These are phyloP conservation scores for Amphicarpaea edgeworthii DNA, from an alignment of 306 rosid genomes.

Conservation along the genomic window DNA sequence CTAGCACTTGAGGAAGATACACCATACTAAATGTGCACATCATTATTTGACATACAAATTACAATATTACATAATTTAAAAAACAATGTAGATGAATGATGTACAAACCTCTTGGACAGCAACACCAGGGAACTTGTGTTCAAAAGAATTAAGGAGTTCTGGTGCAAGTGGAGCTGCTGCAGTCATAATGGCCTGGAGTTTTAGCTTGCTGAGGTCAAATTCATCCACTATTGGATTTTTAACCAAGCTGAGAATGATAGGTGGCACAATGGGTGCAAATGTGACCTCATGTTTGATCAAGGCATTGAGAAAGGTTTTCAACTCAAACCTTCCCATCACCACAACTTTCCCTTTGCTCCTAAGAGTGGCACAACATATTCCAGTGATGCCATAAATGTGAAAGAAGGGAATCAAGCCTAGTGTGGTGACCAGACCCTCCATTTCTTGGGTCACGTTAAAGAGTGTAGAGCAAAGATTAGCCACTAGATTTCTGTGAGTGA, in stretches of 20 bases:
- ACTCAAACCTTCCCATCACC: conserved; percentile 85
- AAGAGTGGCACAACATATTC: conserved; percentile 90
- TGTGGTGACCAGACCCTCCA: conserved; percentile 78
- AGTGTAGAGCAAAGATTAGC: conserved; percentile 92
- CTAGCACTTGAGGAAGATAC: background rate
- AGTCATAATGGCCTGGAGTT: conserved; percentile 84
- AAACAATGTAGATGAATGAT: background rate
- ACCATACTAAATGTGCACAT: background rate
- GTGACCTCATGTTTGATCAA: conserved; percentile 78
- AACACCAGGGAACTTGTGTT: conserved; percentile 83
- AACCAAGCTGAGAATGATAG: conserved; percentile 80
- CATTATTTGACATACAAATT: conserved; percentile 2
- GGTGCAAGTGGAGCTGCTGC: conserved; percentile 99
- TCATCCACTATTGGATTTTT: conserved; percentile 84
- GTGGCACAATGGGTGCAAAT: conserved; percentile 93
- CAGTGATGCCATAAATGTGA: conserved; percentile 92
- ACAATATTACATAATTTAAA: too few species aligned
- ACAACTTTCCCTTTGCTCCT: conserved; percentile 88
- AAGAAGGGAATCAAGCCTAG: conserved; percentile 87
- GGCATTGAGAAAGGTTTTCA: conserved; percentile 72
- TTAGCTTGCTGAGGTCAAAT: conserved; percentile 81
- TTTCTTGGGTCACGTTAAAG: conserved; percentile 61
- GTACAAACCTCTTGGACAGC: conserved; percentile 73
- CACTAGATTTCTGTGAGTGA: conserved; percentile 74
- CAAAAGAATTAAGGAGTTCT: conserved; percentile 70